Evolutionary conservation across 1,284 basidiomycete genomes (phyloP).

Genomic region (Vanrija sp.): DNA sequence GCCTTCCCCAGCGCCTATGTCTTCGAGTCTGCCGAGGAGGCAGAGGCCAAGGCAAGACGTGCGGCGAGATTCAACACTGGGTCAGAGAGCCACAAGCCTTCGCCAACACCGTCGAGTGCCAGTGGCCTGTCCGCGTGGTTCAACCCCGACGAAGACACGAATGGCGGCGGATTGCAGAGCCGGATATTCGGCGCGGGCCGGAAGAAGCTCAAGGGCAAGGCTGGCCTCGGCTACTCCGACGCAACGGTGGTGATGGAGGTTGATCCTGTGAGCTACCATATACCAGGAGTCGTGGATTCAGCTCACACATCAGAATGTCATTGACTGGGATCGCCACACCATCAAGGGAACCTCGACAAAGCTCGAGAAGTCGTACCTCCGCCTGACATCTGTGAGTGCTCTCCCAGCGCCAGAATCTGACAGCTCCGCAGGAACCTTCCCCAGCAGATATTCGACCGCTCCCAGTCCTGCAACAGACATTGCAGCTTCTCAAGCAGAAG

Average conservation of each 20-base stretch:
- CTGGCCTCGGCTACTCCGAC: conserved; percentile 32
- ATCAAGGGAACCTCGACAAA: conserved; percentile 87
- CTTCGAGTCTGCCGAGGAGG: conserved; percentile 27
- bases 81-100: conserved; percentile 1
- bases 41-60: conserved; percentile 37
- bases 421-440: conserved; percentile 71
- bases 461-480: conserved; percentile 74
- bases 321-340: conserved; percentile 93
- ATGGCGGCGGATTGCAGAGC: conserved; percentile 6
- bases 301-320: conserved; percentile 66
- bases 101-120: neutral
- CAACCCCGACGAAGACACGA: conserved; percentile 14
- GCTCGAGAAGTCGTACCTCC: conserved; percentile 92
- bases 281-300: neutral
- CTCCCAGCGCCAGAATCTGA: neutral
- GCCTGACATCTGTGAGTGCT: conserved; percentile 76
- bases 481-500: conserved; percentile 79
- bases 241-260: conserved; percentile 36
- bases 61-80: conserved; percentile 36
- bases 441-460: conserved; percentile 91
- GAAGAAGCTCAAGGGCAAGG: conserved; percentile 39
- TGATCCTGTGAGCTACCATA: conserved; percentile 49
- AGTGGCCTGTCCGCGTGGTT: conserved; percentile 26
- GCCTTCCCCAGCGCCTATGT: conserved; percentile 19
- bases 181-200: conserved; percentile 8